phyloP scores from a whole-genome alignment of 257 asterid genomes.

The Misopates orontium region DNA sequence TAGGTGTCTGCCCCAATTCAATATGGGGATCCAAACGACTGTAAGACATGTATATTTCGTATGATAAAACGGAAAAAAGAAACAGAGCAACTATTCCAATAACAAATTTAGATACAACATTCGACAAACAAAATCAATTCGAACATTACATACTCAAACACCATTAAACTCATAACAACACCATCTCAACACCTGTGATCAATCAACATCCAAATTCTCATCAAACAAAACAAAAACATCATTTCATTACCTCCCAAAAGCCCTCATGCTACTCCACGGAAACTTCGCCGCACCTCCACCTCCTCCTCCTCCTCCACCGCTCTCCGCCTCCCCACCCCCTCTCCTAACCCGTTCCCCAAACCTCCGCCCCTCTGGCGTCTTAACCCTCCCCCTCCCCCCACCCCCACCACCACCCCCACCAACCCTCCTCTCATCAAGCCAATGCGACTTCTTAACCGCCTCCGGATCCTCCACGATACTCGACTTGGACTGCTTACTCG shows the following conservation, averaged over 20 bases:
- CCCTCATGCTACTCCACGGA: constrained; percentile 87
- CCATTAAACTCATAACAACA: too few species aligned
- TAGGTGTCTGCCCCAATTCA: too few species aligned
- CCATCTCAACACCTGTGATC: too few species aligned
- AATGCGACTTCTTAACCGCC: constrained; percentile 69
- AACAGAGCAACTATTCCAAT: too few species aligned
- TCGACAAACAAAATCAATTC: too few species aligned
- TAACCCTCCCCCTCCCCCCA: constrained; percentile 34
- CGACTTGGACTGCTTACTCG: constrained; percentile 57
- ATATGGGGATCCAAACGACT: too few species aligned
- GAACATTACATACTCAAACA: too few species aligned
- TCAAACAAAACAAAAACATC: too few species aligned
- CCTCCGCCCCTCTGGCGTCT: constrained; percentile 36
- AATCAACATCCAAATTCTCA: too few species aligned
- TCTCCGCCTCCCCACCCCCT: constrained; percentile 19
- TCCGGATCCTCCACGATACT: constrained; percentile 77
- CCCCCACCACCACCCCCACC: constrained; percentile 35
- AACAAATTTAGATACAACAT: too few species aligned
- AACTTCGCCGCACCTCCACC: constrained; percentile 51
- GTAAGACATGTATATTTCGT: too few species aligned
- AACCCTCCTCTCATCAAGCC: constrained; percentile 78
- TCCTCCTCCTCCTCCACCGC: constrained; percentile 35
- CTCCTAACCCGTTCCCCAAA: constrained; percentile 28
- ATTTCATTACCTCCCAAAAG: constrained; percentile 57
- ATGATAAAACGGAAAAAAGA: too few species aligned